Percentiles rank a stretch among this genome's conserved stretches.
phyloP scores from a whole-genome alignment of 1,284 basidiomycete genomes.

The Tilletia caries region DNA sequence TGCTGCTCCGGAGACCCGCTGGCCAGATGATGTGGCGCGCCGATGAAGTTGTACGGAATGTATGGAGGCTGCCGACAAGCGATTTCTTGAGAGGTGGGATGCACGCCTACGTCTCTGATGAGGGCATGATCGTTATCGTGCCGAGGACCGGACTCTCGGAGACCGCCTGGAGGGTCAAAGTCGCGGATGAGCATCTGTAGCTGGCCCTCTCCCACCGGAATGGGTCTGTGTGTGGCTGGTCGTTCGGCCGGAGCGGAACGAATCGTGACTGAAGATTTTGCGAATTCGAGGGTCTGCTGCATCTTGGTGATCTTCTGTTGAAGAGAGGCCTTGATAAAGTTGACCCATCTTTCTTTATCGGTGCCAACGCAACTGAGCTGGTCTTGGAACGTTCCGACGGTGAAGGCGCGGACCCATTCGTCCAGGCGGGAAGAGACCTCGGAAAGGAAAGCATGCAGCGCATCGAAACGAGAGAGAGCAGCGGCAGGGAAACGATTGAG shows the following conservation, averaged over 20 bases:
- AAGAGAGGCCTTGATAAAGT: neutral
- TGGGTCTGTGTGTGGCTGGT: neutral
- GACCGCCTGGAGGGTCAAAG: slow-evolving; percentile 63
- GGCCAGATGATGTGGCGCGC: slow-evolving; percentile 64
- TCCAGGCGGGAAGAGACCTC: neutral
- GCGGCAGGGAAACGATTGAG: neutral
- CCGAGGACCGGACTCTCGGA: slow-evolving; percentile 60
- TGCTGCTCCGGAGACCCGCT: slow-evolving; percentile 62
- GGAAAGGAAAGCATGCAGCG: neutral
- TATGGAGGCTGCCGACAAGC: slow-evolving; percentile 58
- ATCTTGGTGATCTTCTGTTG: neutral
- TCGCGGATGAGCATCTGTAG: slow-evolving; percentile 17
- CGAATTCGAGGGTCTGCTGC: neutral
- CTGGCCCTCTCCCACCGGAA: neutral
- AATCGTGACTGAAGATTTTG: neutral
- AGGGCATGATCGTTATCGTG: slow-evolving; percentile 67
- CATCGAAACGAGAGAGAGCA: neutral
- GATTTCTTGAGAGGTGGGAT: slow-evolving; percentile 66
- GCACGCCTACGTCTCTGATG: slow-evolving; percentile 63
- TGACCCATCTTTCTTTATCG: too few relatives aligned
- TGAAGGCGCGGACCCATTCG: neutral
- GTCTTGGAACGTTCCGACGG: neutral
- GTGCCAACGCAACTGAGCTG: neutral
- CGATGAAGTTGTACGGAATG: slow-evolving; percentile 62
- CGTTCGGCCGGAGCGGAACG: neutral